Evolutionary conservation across 805 yeast species (phyloP), one percentile per base, ranked within the genome.

Genomic region (Pichia membranifaciens): DNA sequence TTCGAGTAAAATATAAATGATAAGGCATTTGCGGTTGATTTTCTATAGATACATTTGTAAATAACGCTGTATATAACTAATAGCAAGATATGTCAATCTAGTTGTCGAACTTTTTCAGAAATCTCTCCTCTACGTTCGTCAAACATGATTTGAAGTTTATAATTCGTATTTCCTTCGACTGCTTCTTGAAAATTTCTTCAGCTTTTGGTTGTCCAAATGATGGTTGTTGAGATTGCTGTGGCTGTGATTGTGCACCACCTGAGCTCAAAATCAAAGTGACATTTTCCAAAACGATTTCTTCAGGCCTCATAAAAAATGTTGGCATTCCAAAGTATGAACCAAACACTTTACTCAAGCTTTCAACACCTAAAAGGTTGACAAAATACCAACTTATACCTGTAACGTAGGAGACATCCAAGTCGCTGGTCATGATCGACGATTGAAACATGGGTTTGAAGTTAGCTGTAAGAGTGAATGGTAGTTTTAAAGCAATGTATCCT

Each of bases 301-400:
- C 50, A 2, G 50, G 62, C 38, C 72, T 71, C 38, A 71, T 69
- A 2, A 72, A 78, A 40, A 75, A 69, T 6, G 69, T 64, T 3
- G 68, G 60, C 49, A 75, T 79, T 12, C 80, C 81, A 54, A 87
- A 74, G 7, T 89, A 53, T 45, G 91, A 73, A 34, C 85, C 75
- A 62, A 83, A 21, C 10, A 44, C 25, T 29, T 31, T 41, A 18
- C 45, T 84, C 1, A 93, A 81, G 0, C 96, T 84, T 54, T 79
- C 78, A 51, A 93, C 73, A 25, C 98, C 98, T 43, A 90, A 65
- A 51, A 88, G 77, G 47, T 88, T 86, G 45, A 91, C 85, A 63
- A 93, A 87, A 64, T 91, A 93, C 98, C 98, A 93, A 5, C 97
- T 88, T 18, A 93, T 84, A 3, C 96, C 82, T 33, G 93, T 83